Base-by-base conservation (phyloP, 176 grass and related monocot species). In the Zoysia japonica region DNA sequence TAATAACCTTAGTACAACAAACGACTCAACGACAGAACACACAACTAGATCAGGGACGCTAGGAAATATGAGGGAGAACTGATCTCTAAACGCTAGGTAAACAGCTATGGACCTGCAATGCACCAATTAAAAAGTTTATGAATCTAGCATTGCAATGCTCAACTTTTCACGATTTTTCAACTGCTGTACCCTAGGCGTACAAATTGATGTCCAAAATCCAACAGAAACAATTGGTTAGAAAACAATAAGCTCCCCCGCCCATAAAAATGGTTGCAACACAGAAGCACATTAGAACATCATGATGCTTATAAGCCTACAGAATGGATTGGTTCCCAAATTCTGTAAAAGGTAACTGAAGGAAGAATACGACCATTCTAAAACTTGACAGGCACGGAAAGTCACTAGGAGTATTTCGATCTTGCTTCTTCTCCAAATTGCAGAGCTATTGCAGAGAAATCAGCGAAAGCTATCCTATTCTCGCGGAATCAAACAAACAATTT, bases 51-150 rank as follows among this genome's bases (percentile, higher is more conserved):
- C 0, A 3, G 10, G 69, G 69, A 10, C 36, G 48, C 41, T 57
- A 56, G 40, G 16, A 42, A 53, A 85, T 73, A 76, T 67, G 48
- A 66, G 20, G 56, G 72, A 16, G 79, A 2, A 57, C 55, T 28
- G 28, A 28, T 28, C 28, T 28, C 28, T 28, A 28, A 28, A 28
- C 28, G 28, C 28, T 28, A 28, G 28, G 28, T 28, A 28, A 28
- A 28, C 28, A 28, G 28, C 28, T 28, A 28, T 28, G 28, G 28
- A 28, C 28, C 28, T 28, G 28, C 28, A 28, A 28, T 28, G 28
- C 28, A 28, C 28, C 28, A 28, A 0, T 28, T 28, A 28, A 28
- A 28, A 28, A 28, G 28, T 28, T 28, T 28, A 28, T 28, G 28
- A 28, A 28, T 28, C 28, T 28, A 28, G 28, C 28, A 28, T 28